Base-by-base conservation (phyloP, 495 filamentous ascomycete species). In the Hypoxylon cercidicola region DNA sequence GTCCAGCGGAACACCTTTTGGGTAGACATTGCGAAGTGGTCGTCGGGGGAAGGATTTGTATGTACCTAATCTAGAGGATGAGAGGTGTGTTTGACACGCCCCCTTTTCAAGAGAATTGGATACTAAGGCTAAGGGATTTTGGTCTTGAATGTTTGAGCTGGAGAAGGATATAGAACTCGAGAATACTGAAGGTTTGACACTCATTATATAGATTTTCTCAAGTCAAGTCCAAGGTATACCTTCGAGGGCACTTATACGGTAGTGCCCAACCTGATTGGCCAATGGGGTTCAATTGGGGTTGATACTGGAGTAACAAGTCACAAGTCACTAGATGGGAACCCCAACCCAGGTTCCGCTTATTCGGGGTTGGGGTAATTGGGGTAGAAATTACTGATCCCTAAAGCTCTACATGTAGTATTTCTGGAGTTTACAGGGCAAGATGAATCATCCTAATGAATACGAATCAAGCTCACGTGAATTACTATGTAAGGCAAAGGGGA, bases 1-100 rank as follows among this genome's bases (percentile, higher is more conserved):
- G 34, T 46, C 12, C 35, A 23, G 51, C 51, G 51, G 51, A 30
- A 55, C 1, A 55, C 51, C 7, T 35, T 55, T 18, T 55, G 51
- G 20, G 51, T 9, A 13, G 51, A 43, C 51, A 55, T 55, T 16
- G 37, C 15, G 50, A 3, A 41, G 34, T 51, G 28, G 16, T 32
- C 2, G 20, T 18, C n/a, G 3, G 47, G 5, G 30, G 43, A 12
- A n/a, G 32, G 12, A 37, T 6, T 16, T 4, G 7, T 50, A 19
- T 20, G 28, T 32, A 10, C 34, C 18, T 46, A 13, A 13, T 6
- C 15, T 15, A 16, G 15, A 41, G 8, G 39, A 8, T 6, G 39
- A 16, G 1, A 6, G 1, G n/a, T 15, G n/a, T 3, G 15, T 6
- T 15, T 41, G 12, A 41, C 8, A 13, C 15, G 39, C 39, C 39